Evolutionary conservation across 306 rosid genomes (phyloP), one percentile per base, ranked within the genome.

Genomic region (Erythrophleum fordii): DNA sequence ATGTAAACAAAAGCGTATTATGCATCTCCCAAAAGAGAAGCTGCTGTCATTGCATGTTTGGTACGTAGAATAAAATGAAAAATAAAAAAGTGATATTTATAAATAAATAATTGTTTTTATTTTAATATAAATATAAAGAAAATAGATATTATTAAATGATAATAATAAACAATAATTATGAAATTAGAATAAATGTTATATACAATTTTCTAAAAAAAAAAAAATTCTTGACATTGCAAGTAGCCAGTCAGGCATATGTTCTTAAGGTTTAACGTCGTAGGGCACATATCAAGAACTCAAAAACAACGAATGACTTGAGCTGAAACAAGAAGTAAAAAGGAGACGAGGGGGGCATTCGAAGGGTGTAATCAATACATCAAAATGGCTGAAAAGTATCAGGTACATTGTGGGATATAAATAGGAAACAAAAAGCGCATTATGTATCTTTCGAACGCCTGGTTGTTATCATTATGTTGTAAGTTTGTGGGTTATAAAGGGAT

Each of bases 401-500:
- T 37, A 20, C 6, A 2, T 56, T 56, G 31, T 20, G 61, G 3
- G 0, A 2, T 55, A 22, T 9, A 25, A 48, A 55, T 3, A 8
- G 31, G 7, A 3, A 58, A 10, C 64, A 61, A 13, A 60, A 61
- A 28, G 68, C n/a, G 18, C 12, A 26, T 26, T 4, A 59, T 61
- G 68, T 13, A 61, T 29, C 31, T 10, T 11, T 6, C 20, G 8
- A 61, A 61, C 16, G 22, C 34, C 6, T 13, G 2, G 22, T 11
- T 48, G 49, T 41, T 18, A 65, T 65, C 16, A 34, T 65, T 35
- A 8, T 9, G 53, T 13, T 14, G 5, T 5, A 20, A 25, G 37
- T 65, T 62, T 55, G 51, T 61, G 70, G 65, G 17, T 34, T 82
- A 22, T 55, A 46, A 44, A 55, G 65, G n/a, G n/a, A n/a, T n/a